These are phyloP conservation scores for Chalciporus sp. DNA, from an alignment of 1,284 basidiomycete species.

Conservation along the genomic window DNA sequence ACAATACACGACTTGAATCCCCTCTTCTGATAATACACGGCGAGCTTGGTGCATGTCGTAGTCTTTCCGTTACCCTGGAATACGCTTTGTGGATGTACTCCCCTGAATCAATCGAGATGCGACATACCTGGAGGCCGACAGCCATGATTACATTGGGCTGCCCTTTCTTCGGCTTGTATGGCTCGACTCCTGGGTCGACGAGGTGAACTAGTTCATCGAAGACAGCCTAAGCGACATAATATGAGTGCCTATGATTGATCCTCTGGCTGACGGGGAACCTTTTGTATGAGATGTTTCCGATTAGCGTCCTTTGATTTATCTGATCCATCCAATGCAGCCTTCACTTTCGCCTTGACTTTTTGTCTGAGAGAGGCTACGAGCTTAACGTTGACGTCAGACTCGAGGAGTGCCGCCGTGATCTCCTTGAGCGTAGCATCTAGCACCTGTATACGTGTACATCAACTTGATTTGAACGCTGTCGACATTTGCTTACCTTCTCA, in stretches of 20 bases:
- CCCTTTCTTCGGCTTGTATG: constrained; percentile 96
- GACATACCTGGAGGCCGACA: constrained; percentile 85
- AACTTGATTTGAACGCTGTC: constrained; percentile 17
- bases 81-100: constrained; percentile 7
- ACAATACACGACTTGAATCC: constrained; percentile 99
- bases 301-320: constrained; percentile 83
- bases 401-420: constrained; percentile 91
- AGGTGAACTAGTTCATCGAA: constrained; percentile 96
- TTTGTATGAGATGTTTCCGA: constrained; percentile 87
- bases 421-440: constrained; percentile 95
- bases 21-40: constrained; percentile 96
- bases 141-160: constrained; percentile 97
- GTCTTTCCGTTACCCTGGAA: constrained; percentile 96
- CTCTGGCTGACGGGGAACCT: constrained; percentile 48
- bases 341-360: constrained; percentile 89
- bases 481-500: constrained; percentile 68
- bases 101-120: constrained; percentile 6
- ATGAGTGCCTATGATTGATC: constrained; percentile 6
- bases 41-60: constrained; percentile 96
- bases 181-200: constrained; percentile 93
- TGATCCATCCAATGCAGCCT: constrained; percentile 68
- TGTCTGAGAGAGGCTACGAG: constrained; percentile 86
- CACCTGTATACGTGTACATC: constrained; percentile 65
- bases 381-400: constrained; percentile 98
- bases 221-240: constrained; percentile 66